Conservation (phyloP, 2,329 filamentous ascomycete species). For the Didymella pomorum region DNA sequence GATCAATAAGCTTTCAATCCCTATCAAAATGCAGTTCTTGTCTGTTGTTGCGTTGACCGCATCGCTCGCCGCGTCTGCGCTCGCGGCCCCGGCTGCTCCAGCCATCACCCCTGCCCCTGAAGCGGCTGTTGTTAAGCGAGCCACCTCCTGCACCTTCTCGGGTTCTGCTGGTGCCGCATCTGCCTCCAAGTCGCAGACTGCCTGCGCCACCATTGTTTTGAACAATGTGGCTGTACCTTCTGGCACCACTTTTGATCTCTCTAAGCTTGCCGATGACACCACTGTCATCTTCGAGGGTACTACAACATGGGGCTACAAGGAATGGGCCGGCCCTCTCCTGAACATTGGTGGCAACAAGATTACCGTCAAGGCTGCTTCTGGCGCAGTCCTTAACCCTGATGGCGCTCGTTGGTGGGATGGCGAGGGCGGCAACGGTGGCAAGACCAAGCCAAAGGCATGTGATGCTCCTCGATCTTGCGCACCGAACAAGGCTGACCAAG, state of each 20-base stretch:
- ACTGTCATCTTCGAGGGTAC: slow-evolving; percentile 68
- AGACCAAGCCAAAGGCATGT: slow-evolving; percentile 46
- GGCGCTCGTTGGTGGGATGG: slow-evolving; percentile 62
- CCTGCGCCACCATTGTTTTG: slow-evolving; percentile 65
- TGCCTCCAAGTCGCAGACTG: slow-evolving; percentile 57
- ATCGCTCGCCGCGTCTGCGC: slow-evolving; percentile 33
- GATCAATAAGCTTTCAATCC: slow-evolving; percentile 9
- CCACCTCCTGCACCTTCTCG: slow-evolving; percentile 62
- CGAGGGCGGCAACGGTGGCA: slow-evolving; percentile 56
- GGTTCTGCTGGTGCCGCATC: slow-evolving; percentile 51
- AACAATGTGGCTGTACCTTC: slow-evolving; percentile 64
- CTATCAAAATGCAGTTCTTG: slow-evolving; percentile 26
- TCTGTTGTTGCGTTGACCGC: slow-evolving; percentile 25
- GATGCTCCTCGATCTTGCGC: too few relatives aligned
- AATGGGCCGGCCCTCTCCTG: slow-evolving; percentile 71
- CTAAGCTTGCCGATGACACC: slow-evolving; percentile 59
- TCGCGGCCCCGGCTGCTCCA: slow-evolving; percentile 39
- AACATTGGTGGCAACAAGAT: slow-evolving; percentile 65
- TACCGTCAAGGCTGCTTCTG: slow-evolving; percentile 65
- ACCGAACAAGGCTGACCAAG: background rate
- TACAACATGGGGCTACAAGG: slow-evolving; percentile 70
- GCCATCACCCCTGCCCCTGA: slow-evolving; percentile 30
- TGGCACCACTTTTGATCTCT: slow-evolving; percentile 66
- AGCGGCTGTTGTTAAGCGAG: slow-evolving; percentile 29
- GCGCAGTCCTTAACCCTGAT: slow-evolving; percentile 64